These are phyloP conservation scores for Solanum bukasovii DNA, from an alignment of 257 asterid species.

Conservation along the genomic window DNA sequence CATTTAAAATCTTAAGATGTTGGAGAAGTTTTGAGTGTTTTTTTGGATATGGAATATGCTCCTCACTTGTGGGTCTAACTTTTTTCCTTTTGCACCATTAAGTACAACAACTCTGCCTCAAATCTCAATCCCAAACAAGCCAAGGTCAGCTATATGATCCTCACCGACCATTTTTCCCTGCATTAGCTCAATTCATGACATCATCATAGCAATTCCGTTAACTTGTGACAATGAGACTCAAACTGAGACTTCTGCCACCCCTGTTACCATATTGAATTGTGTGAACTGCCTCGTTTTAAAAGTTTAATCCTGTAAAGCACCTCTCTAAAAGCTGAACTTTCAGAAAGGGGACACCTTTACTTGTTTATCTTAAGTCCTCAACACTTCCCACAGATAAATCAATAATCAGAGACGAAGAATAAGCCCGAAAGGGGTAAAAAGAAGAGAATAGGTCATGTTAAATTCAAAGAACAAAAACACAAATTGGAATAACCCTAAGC, in stretches of 20 bases:
- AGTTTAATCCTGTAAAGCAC: no score
- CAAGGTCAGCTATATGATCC: neutral
- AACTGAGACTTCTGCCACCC: neutral
- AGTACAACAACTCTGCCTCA: neutral
- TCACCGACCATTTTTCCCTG: neutral
- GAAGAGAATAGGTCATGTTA: neutral
- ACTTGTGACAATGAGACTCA: neutral
- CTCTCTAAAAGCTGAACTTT: neutral
- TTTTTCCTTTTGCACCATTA: neutral
- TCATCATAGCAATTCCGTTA: neutral
- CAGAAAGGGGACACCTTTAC: neutral
- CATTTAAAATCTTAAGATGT: neutral
- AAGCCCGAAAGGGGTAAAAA: neutral
- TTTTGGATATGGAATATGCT: neutral
- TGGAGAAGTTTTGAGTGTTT: no score
- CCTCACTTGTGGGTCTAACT: neutral
- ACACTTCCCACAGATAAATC: neutral
- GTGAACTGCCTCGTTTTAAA: neutral
- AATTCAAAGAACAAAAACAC: neutral
- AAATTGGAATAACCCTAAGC: conserved; percentile 8
- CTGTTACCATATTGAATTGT: neutral
- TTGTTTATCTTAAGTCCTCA: neutral
- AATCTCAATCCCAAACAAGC: neutral
- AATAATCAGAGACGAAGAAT: neutral
- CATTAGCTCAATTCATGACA: neutral